Conservation (phyloP, 208 protist genomes). For the Phytomonas francai region DNA sequence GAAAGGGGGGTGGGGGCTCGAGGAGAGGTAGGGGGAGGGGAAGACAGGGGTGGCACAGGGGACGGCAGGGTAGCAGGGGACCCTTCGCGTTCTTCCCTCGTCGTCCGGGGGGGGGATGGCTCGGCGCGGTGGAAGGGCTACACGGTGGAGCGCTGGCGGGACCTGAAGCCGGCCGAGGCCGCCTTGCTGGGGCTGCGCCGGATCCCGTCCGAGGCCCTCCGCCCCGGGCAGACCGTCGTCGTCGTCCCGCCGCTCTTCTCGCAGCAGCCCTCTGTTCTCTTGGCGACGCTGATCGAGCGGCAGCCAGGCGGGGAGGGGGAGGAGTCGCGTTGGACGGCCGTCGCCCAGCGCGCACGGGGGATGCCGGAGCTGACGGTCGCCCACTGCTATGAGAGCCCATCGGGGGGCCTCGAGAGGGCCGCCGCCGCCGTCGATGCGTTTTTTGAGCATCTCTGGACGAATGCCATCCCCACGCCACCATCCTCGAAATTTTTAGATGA, state of each 20-base stretch:
- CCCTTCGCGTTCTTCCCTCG: neutral
- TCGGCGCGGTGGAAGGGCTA: constrained; percentile 22
- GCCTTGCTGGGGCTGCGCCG: constrained; percentile 22
- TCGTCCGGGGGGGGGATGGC: neutral
- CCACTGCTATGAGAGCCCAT: constrained; percentile 44
- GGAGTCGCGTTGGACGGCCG: constrained; percentile 44
- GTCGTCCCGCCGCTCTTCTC: constrained; percentile 53
- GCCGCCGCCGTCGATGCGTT: constrained; percentile 51
- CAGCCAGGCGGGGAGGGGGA: neutral
- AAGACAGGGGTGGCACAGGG: neutral
- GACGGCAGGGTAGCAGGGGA: neutral
- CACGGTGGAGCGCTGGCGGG: constrained; percentile 46
- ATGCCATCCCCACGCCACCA: neutral
- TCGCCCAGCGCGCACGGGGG: constrained; percentile 34
- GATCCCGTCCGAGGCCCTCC: constrained; percentile 27
- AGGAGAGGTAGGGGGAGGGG: neutral
- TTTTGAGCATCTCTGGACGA: constrained; percentile 21
- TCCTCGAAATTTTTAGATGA: neutral
- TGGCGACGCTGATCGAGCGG: constrained; percentile 51
- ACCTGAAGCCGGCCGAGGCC: constrained; percentile 35
- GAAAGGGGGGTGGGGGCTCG: no score
- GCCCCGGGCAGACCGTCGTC: constrained; percentile 44
- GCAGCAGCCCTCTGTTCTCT: constrained; percentile 53
- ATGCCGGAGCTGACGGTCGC: constrained; percentile 46
- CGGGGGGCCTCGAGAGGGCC: constrained; percentile 21